Evolutionary conservation across 176 grass and related monocot species (phyloP).

Genomic region (Metroxylon sagu): DNA sequence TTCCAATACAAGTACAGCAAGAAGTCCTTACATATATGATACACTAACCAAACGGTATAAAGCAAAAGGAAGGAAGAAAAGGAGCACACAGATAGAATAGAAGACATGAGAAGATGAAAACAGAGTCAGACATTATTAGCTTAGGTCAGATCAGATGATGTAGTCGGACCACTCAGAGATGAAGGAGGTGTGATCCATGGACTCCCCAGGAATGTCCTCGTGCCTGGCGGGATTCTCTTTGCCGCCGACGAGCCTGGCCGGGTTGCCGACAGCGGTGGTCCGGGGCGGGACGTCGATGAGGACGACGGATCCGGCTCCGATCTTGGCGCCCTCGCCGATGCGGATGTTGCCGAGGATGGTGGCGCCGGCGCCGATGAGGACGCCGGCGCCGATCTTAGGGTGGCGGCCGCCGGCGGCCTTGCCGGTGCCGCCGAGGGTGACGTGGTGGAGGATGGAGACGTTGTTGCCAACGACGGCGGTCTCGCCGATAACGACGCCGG

Average conservation of each 20-base stretch:
- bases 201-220: conserved; percentile 61
- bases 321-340: conserved; percentile 85
- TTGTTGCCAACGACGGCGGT: conserved; percentile 91
- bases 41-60: no score
- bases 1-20: no score
- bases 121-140: neutral
- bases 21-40: no score
- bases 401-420: conserved; percentile 87
- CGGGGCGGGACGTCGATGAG: conserved; percentile 72
- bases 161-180: conserved; percentile 89
- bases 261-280: conserved; percentile 74
- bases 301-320: conserved; percentile 80
- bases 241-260: conserved; percentile 57
- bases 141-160: conserved; percentile 31
- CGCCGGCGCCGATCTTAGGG: conserved; percentile 79
- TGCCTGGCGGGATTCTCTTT: conserved; percentile 35
- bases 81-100: neutral
- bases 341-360: conserved; percentile 85
- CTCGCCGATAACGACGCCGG: conserved; percentile 84
- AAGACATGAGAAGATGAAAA: neutral
- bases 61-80: no score
- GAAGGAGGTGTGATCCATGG: conserved; percentile 97
- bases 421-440: conserved; percentile 83
- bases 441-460: conserved; percentile 95
- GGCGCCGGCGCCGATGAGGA: conserved; percentile 83